Percentiles rank a stretch among this genome's conserved stretches.
Conservation (phyloP, 169 alveolate genomes). For the Sarcocystis neurona region DNA sequence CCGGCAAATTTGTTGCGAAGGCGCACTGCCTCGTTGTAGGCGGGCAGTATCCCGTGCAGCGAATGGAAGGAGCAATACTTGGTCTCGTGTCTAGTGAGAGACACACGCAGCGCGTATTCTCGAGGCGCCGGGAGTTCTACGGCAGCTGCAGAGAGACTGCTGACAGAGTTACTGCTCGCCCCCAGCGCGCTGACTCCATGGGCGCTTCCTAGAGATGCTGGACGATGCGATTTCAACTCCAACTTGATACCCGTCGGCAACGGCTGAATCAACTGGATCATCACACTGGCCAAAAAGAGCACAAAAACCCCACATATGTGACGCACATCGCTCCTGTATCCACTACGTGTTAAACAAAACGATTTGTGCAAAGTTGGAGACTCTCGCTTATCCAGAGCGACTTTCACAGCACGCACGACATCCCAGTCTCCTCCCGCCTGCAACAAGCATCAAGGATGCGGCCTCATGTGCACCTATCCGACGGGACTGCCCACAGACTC, state of each 20-base stretch:
- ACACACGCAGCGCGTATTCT: slow-evolving; percentile 59
- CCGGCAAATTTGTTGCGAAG: slow-evolving; percentile 51
- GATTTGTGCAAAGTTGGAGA: background rate
- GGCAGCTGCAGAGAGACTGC: background rate
- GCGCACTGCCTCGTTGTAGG: slow-evolving; percentile 62
- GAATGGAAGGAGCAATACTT: slow-evolving; percentile 57
- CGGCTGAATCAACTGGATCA: slow-evolving; percentile 63
- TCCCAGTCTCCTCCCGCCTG: background rate
- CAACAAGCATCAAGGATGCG: background rate
- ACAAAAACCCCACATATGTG: background rate
- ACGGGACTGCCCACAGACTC: background rate
- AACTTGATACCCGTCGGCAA: slow-evolving; percentile 57
- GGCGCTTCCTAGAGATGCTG: no score
- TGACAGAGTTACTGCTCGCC: no score
- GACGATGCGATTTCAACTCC: slow-evolving; percentile 52
- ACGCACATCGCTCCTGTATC: background rate
- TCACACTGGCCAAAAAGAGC: slow-evolving; percentile 24
- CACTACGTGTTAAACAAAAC: background rate
- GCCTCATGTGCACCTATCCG: background rate
- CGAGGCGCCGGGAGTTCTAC: slow-evolving; percentile 45
- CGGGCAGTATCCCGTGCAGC: slow-evolving; percentile 55
- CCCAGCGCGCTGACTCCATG: no score
- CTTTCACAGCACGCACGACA: background rate
- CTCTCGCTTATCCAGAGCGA: background rate
- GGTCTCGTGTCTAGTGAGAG: slow-evolving; percentile 56